Evolutionary conservation across 768 basidiomycete species (phyloP).

Genomic region (Agrocybe chaxingu): DNA sequence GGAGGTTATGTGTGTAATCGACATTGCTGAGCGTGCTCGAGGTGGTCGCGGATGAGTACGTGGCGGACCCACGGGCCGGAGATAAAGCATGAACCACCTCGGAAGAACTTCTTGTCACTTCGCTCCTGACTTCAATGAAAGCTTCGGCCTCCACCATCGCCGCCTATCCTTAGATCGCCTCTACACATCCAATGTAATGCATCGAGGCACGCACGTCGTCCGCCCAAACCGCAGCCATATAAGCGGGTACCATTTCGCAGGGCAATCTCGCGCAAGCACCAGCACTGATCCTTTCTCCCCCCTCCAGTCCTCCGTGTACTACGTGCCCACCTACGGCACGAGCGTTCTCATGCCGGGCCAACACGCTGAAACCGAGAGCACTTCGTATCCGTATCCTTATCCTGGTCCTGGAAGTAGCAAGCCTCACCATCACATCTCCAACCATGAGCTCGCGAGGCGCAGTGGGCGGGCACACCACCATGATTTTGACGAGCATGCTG

Average conservation of each 20-base stretch:
- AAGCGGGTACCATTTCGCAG: no score
- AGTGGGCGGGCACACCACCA: conserved; percentile 8
- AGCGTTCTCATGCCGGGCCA: no score
- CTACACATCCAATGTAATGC: not conserved
- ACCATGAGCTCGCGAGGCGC: not conserved
- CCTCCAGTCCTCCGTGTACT: no score
- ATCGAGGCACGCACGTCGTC: not conserved
- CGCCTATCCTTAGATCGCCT: not conserved
- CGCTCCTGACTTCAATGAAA: no score
- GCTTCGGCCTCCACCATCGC: not conserved
- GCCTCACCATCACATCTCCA: not conserved
- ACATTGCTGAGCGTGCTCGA: conserved; percentile 7
- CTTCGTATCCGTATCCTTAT: no score
- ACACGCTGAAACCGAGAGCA: no score
- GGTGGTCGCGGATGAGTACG: not conserved
- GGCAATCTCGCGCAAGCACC: no score
- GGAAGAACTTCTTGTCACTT: no score
- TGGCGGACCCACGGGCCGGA: conserved; percentile 6
- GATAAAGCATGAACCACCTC: no score
- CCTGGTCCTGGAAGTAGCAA: not conserved
- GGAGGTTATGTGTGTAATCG: conserved; percentile 62
- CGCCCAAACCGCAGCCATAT: no score
- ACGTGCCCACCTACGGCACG: no score
- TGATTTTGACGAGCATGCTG: conserved; percentile 28
- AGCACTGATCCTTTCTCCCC: no score